Conservation (phyloP, 106 monocot genomes). For the Dioscorea zingiberensis region DNA sequence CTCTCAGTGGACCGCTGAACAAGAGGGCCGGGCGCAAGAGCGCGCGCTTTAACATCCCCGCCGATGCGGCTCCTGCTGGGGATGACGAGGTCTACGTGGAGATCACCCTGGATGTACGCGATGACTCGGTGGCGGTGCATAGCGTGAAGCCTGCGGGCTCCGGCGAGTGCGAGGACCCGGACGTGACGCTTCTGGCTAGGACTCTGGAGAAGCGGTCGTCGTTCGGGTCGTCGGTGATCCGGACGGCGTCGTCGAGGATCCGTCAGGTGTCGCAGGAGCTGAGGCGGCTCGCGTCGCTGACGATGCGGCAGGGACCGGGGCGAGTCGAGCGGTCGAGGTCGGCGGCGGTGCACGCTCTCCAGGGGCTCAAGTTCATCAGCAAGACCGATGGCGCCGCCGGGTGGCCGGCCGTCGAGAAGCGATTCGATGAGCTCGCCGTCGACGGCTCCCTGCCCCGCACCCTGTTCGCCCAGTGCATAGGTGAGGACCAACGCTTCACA, state of each 20-base stretch:
- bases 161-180: conserved; percentile 55
- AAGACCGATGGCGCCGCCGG: conserved; percentile 63
- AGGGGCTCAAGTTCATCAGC: conserved; percentile 83
- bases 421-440: conserved; percentile 67
- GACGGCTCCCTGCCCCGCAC: conserved; percentile 43
- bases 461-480: conserved; percentile 83
- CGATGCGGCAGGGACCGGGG: conserved; percentile 17
- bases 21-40: conserved; percentile 3
- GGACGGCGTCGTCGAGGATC: conserved; percentile 47
- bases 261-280: conserved; percentile 79
- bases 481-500: conserved; percentile 9
- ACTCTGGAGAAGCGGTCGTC: conserved; percentile 68
- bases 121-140: conserved; percentile 94
- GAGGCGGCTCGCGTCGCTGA: conserved; percentile 24
- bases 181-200: conserved; percentile 63
- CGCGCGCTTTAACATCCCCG: conserved; percentile 59
- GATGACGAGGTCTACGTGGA: conserved; percentile 77
- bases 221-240: conserved; percentile 32
- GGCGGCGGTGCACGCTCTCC: conserved; percentile 64
- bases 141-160: conserved; percentile 69
- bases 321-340: conserved; percentile 63
- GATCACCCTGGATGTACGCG: conserved; percentile 92
- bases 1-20: conserved; percentile 1
- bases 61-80: neutral
- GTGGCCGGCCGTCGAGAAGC: conserved; percentile 78